Base-by-base conservation (phyloP, 1,284 basidiomycete species). In the Megacollybia platyphylla region DNA sequence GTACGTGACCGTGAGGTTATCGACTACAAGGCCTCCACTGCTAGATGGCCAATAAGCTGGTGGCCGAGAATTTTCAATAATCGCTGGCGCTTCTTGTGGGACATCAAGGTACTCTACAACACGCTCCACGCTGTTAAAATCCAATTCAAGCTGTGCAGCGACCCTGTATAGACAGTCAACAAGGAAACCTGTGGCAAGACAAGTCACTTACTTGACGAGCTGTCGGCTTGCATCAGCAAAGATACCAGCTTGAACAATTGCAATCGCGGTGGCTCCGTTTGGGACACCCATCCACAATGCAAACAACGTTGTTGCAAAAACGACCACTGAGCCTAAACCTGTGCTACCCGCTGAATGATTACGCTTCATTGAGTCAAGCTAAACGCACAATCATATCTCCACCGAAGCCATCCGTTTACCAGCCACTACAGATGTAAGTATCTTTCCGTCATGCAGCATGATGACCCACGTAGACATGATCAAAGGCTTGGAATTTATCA, bases 111-210 rank as follows among this genome's bases (percentile, higher is more conserved):
- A 92, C 57, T 91, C 87, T 11, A 80, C 72, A 8, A 91, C 78
- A 46, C 88, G 76, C 57, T 93, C 88, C 5, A 92, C 78, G 17
- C 81, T 78, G 58, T 79, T 80, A 61, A 87, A 85, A 59, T 84
- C 79, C 10, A 83, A 65, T 53, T 83, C 80, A 0, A 83, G 57
- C 52, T 82, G 79, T 1, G 78, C 77, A 18, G 71, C 67, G 7
- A 80, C 76, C 49, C 73, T 76, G 49, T 9, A 38, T 13, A 43
- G 15, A 15, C 9, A 18, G 39, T 45, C 7, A 40, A 24, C 26
- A 37, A 15, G 27, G 28, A 20, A 7, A 20, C 30, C 15, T 24
- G 10, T 27, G 7, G 26, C 28, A 7, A 36, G 24, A 17, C 29
- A 4, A 7, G 36, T 13, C 18, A 44, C 61, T 10, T 63, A 73